Evolutionary conservation across 169 alveolate genomes (phyloP), one percentile per base, ranked within the genome.

Genomic region (Plasmodium berghei): DNA sequence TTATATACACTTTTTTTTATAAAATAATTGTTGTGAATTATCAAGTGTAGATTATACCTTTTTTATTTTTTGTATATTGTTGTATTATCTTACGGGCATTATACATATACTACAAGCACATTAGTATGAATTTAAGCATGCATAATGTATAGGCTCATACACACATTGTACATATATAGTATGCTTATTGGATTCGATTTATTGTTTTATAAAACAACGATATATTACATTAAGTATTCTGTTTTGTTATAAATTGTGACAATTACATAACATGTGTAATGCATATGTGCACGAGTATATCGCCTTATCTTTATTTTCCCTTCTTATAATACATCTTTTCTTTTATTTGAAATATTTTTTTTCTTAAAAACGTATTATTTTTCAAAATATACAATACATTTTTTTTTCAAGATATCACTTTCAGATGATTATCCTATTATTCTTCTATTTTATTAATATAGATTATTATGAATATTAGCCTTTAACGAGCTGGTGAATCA

Each of bases 11-110:
- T 48, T 71, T 18, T 71, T 34, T 71, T 49, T 52, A 66, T 42
- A 49, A 42, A 52, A 40, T 49, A 49, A 45, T 70, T 16, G 46
- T 49, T 70, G 66, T 14, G 66, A 58, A 24, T 3, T 9, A 12
- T 58, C 26, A 20, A 20, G 66, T 58, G 10, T 58, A 58, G 66
- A 58, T n/a, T 58, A 58, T 58, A 58, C 66, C 20, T 58, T 58
- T 58, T 58, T 58, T 18, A 12, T 20, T 42, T 58, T 58, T 58
- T 58, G 20, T n/a, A 24, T n/a, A 16, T n/a, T 56, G 4, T 8
- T 56, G 26, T 56, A 8, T 56, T 58, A 58, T 24, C 20, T n/a
- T 20, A n/a, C 10, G n/a, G 1, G 26, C 28, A 58, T 58, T n/a
- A 58, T 12, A 10, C 28, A 58, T 58, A 20, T 58, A 16, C 20